These are phyloP conservation scores for Lasiosphaeriaceae sp. DNA, from an alignment of 495 filamentous ascomycete species.

Conservation along the genomic window DNA sequence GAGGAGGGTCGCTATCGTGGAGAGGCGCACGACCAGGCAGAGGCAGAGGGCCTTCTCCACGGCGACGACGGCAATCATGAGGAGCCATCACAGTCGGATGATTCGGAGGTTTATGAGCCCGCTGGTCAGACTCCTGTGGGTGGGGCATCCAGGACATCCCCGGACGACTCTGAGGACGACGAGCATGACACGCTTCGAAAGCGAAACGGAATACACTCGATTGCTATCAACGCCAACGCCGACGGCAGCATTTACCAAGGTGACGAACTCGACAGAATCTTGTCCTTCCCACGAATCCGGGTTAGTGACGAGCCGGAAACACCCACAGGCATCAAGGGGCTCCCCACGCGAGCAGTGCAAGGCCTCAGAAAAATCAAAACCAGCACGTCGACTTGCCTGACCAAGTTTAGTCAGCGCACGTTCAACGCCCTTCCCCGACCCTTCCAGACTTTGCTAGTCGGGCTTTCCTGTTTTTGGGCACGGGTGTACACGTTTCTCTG, in stretches of 20 bases:
- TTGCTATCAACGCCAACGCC: constrained; percentile 5
- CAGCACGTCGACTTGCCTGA: constrained; percentile 37
- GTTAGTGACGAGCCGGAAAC: constrained; percentile 29
- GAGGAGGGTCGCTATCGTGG: constrained; percentile 72
- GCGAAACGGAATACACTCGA: constrained; percentile 18
- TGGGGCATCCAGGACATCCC: constrained; percentile 35
- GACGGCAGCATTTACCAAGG: constrained; percentile 10
- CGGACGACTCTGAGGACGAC: constrained; percentile 43
- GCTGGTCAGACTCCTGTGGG: constrained; percentile 45
- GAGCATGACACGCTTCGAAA: constrained; percentile 20
- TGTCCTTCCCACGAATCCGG: constrained; percentile 43
- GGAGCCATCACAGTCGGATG: constrained; percentile 30
- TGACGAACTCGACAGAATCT: constrained; percentile 31
- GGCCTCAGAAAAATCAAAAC: constrained; percentile 13
- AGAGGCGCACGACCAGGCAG: constrained; percentile 40
- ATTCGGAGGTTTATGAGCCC: constrained; percentile 40
- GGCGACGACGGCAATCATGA: constrained; percentile 30
- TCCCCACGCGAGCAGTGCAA: constrained; percentile 21
- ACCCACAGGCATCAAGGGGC: constrained; percentile 30
- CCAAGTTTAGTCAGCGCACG: constrained; percentile 17
- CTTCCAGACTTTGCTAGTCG: constrained; percentile 51
- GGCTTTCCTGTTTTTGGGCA: constrained; percentile 33
- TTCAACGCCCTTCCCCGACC: constrained; percentile 51
- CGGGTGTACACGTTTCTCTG: constrained; percentile 64
- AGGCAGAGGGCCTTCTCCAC: constrained; percentile 24